Base-by-base conservation (phyloP, 2,329 filamentous ascomycete genomes). In the Trichoderma breve region DNA sequence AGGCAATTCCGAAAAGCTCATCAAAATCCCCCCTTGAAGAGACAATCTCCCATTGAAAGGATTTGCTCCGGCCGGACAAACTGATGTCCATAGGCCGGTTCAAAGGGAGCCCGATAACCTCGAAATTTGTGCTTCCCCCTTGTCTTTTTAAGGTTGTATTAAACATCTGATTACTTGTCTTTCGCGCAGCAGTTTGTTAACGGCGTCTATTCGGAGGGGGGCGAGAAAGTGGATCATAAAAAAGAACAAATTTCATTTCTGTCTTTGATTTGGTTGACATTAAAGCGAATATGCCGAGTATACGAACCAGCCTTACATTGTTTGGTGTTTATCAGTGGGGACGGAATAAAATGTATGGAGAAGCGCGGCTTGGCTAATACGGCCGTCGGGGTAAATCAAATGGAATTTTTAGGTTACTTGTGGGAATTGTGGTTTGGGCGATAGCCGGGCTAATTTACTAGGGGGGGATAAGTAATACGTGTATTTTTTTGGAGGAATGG, bases 331-430 rank as follows among this genome's bases (percentile, higher is more conserved):
- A 53, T 60, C 26, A 21, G 57, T 60, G 57, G 26, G 53, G 26
- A 24, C 6, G 28, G n/a, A 12, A 28, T 28, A 18, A 36, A 65
- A 32, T 24, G 24, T 43, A 32, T 68, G 18, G 53, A 60, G 55
- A 36, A 36, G 30, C 28, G 65, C 65, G 66, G 66, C 28, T 26
- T 61, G 28, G 55, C 18, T 61, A 39, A 69, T 69, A 28, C 66
- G 28, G 66, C 66, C 66, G 66, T 61, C 66, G 66, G 66, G 55
- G 55, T 69, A 69, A 69, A 69, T 60, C 39, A 43, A 36, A 30
- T 60, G 21, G 34, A 7, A n/a, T 12, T 30, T 32, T 24, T 21
- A 21, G 47, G 11, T 21, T 24, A 5, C 11, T 21, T 47, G 43
- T 11, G 47, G 0, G 47, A 3, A 24, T 21, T 53, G 47, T 43